These are phyloP conservation scores for Solanum gracilifrons DNA, from an alignment of 257 asterid species.

Conservation along the genomic window DNA sequence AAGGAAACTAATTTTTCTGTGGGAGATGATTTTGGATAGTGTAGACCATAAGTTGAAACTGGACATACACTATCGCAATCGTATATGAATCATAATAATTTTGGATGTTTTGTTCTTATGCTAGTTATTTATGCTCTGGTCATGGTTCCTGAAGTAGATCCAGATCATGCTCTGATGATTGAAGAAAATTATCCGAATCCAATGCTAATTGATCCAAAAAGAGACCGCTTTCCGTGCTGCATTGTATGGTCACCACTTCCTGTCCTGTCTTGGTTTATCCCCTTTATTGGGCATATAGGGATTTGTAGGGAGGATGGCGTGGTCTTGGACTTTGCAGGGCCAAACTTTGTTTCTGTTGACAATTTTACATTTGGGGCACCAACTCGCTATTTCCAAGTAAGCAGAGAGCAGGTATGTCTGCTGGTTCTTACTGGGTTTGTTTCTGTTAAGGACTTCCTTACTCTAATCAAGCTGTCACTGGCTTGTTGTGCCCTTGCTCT, in stretches of 20 bases:
- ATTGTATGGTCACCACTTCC: conserved; percentile 97
- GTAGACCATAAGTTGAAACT: background rate
- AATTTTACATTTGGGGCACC: conserved; percentile 83
- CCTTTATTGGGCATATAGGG: conserved; percentile 85
- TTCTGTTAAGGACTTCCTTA: background rate
- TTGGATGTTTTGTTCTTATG: background rate
- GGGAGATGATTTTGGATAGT: background rate
- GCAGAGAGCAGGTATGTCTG: conserved; percentile 57
- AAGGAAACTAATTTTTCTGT: background rate
- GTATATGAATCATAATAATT: background rate
- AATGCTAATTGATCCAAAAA: conserved; percentile 41
- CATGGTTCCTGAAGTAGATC: conserved; percentile 43
- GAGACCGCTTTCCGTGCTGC: conserved; percentile 74
- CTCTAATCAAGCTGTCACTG: background rate
- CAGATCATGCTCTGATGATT: conserved; percentile 46
- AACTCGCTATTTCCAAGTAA: conserved; percentile 58
- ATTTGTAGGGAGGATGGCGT: conserved; percentile 89
- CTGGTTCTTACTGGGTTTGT: background rate
- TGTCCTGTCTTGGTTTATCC: conserved; percentile 74
- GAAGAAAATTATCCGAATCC: conserved; percentile 19
- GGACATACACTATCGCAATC: background rate
- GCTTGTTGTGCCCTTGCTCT: background rate
- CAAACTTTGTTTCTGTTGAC: conserved; percentile 82
- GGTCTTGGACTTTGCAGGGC: conserved; percentile 88
- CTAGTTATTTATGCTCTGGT: conserved; percentile 13